These are phyloP conservation scores for Lactarius hatsudake DNA, from an alignment of 768 basidiomycete species.

Conservation along the genomic window DNA sequence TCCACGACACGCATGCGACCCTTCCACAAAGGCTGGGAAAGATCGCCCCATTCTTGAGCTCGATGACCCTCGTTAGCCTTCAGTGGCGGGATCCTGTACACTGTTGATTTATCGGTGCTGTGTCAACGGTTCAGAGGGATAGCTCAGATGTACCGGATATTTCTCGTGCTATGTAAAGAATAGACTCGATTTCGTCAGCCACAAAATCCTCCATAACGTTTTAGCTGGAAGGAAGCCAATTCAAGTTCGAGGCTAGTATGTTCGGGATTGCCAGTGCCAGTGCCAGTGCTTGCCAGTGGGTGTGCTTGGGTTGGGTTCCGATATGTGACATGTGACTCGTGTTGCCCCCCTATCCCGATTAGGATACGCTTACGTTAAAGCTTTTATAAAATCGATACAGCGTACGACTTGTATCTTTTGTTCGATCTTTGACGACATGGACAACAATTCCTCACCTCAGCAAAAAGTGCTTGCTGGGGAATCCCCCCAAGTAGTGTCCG, in stretches of 20 bases:
- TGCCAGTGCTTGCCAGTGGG: background rate
- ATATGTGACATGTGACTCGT: background rate
- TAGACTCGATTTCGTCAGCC: conserved; percentile 82
- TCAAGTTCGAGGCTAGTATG: background rate
- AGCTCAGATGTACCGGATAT: conserved; percentile 61
- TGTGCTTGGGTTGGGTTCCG: background rate
- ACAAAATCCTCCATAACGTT: conserved; percentile 48
- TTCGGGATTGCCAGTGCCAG: background rate
- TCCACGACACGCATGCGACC: conserved; percentile 86
- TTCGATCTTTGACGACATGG: conserved; percentile 41
- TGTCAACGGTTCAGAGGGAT: conserved; percentile 20
- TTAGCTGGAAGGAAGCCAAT: background rate
- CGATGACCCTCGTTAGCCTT: conserved; percentile 87
- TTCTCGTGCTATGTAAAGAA: conserved; percentile 87
- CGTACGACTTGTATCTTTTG: no score
- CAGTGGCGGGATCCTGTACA: conserved; percentile 88
- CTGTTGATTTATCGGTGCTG: conserved; percentile 40
- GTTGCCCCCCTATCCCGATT: background rate
- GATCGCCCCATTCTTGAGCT: conserved; percentile 90
- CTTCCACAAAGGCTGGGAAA: conserved; percentile 84
- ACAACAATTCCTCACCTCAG: conserved; percentile 63
- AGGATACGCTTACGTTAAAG: background rate
- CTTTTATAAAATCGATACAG: no score
- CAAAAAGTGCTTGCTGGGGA: conserved; percentile 34
- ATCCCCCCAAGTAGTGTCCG: conserved; percentile 36